Conservation (phyloP, 1,284 basidiomycete species). For the Pseudozyma flocculosa region DNA sequence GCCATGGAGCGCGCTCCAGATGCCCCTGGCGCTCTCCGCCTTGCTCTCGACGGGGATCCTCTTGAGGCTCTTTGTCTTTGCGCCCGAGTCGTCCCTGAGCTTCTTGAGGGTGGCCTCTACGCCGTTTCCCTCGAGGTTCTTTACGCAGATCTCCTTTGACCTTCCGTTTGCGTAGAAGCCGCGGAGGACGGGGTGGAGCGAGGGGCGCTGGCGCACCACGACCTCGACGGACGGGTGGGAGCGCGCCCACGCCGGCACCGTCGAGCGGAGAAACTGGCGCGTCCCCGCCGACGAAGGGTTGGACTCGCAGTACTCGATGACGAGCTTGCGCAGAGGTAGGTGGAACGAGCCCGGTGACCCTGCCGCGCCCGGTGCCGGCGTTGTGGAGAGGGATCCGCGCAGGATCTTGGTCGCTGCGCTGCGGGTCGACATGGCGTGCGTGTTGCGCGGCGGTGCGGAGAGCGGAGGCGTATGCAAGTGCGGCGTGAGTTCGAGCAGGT, state of each 20-base stretch:
- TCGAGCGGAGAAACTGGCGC: slow-evolving; percentile 9
- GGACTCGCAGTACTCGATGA: slow-evolving; percentile 17
- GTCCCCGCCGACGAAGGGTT: slow-evolving; percentile 12
- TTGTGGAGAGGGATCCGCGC: slow-evolving; percentile 13
- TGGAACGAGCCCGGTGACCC: slow-evolving; percentile 12
- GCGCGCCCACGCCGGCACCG: slow-evolving; percentile 3
- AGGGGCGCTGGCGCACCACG: slow-evolving; percentile 21
- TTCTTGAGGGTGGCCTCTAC: slow-evolving; percentile 9
- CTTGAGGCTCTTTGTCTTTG: slow-evolving; percentile 19
- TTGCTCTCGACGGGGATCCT: slow-evolving; percentile 9
- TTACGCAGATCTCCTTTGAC: slow-evolving; percentile 23
- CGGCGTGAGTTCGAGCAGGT: too few relatives aligned
- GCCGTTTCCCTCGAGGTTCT: slow-evolving; percentile 16
- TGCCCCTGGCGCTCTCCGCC: slow-evolving; percentile 16
- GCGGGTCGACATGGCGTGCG: background rate
- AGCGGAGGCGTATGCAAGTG: too few relatives aligned
- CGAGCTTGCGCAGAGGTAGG: slow-evolving; percentile 25
- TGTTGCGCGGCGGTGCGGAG: too few relatives aligned
- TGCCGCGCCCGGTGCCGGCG: background rate
- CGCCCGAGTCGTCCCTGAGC: slow-evolving; percentile 14
- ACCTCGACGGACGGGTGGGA: slow-evolving; percentile 21
- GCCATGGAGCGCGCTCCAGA: slow-evolving; percentile 24
- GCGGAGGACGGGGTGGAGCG: slow-evolving; percentile 13
- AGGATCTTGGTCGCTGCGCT: slow-evolving; percentile 10
- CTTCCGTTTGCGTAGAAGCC: background rate